Evolutionary conservation across 2,329 filamentous ascomycete species (phyloP).

Genomic region (Fusarium mexicanum): DNA sequence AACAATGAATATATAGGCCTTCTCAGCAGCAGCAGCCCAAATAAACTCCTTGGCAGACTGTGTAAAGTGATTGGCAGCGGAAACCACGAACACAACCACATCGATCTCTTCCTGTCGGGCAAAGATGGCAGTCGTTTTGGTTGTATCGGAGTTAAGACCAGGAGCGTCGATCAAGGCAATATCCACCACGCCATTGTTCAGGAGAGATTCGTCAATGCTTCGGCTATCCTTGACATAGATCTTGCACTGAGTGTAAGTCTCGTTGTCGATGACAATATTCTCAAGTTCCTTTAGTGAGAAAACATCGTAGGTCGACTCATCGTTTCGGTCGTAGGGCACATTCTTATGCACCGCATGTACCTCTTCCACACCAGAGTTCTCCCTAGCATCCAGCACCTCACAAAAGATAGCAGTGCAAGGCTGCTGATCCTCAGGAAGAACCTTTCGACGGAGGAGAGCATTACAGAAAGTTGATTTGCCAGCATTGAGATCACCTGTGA

Average conservation of each 20-base stretch:
- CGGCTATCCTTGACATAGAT: slow-evolving; percentile 93
- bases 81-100: slow-evolving; percentile 98
- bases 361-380: slow-evolving; percentile 92
- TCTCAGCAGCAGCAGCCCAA: slow-evolving; percentile 92
- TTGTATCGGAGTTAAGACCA: slow-evolving; percentile 92
- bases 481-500: slow-evolving; percentile 95
- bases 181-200: slow-evolving; percentile 98
- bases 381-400: slow-evolving; percentile 90
- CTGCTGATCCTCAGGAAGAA: slow-evolving; percentile 96
- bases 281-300: slow-evolving; percentile 83
- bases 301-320: slow-evolving; percentile 94
- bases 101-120: slow-evolving; percentile 98
- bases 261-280: slow-evolving; percentile 88
- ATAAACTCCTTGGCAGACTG: slow-evolving; percentile 98
- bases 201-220: slow-evolving; percentile 87
- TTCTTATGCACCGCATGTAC: slow-evolving; percentile 94
- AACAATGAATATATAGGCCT: slow-evolving; percentile 98
- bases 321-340: slow-evolving; percentile 81
- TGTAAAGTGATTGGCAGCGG: slow-evolving; percentile 97
- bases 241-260: slow-evolving; percentile 93
- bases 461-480: slow-evolving; percentile 99
- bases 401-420: slow-evolving; percentile 99
- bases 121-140: slow-evolving; percentile 97
- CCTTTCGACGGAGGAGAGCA: slow-evolving; percentile 89
- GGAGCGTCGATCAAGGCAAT: slow-evolving; percentile 98